Percentiles rank a stretch among this genome's conserved stretches.
These are phyloP conservation scores for Botryotinia globosa DNA, from an alignment of 2,329 filamentous ascomycete species.

Conservation along the genomic window DNA sequence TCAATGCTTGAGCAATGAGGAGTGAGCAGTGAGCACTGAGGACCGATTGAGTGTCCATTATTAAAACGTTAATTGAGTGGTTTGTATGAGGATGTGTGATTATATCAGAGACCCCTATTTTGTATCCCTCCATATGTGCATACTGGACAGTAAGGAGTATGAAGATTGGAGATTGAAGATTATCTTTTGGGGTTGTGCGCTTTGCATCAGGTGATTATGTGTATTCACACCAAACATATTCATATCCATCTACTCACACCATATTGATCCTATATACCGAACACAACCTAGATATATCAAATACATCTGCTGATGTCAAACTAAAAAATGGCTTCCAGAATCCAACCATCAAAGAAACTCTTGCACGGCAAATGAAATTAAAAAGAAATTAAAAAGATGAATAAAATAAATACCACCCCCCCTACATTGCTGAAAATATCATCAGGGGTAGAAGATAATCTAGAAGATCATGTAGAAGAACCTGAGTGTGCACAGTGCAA, in stretches of 20 bases:
- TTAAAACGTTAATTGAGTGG: not conserved
- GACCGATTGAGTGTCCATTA: not conserved
- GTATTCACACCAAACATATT: not conserved
- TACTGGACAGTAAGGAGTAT: too few species aligned
- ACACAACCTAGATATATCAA: not conserved
- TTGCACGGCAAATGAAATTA: not conserved
- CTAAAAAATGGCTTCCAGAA: too few species aligned
- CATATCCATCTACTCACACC: not conserved
- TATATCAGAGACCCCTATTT: not conserved
- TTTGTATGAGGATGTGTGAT: not conserved
- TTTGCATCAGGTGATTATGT: not conserved
- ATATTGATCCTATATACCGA: not conserved
- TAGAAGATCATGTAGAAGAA: not conserved
- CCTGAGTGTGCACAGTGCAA: not conserved
- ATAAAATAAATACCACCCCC: not conserved
- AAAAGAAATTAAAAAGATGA: not conserved
- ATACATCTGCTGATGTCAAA: not conserved
- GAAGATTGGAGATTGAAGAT: not conserved
- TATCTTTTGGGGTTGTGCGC: not conserved
- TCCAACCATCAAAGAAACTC: not conserved
- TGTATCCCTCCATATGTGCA: not conserved
- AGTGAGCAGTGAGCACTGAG: not conserved
- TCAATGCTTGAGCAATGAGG: not conserved
- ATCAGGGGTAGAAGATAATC: not conserved
- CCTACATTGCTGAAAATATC: not conserved